These are phyloP conservation scores for Cyclaneusma minus DNA, from an alignment of 2,329 filamentous ascomycete species.

Conservation along the genomic window DNA sequence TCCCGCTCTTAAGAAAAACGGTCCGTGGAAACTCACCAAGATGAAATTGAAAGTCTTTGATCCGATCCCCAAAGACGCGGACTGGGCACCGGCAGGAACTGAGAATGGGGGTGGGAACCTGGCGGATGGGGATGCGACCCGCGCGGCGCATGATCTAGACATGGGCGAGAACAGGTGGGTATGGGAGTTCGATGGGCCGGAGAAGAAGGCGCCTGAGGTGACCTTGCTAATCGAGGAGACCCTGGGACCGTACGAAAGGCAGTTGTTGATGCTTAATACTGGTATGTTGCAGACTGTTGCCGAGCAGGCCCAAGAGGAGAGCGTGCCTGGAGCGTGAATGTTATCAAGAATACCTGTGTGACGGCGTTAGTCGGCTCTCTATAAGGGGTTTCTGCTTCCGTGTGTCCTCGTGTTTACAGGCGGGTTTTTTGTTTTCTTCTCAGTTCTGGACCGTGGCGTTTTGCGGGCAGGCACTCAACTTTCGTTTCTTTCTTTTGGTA, in stretches of 20 bases:
- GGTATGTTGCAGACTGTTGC: no score
- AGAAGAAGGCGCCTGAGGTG: slow-evolving; percentile 24
- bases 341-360: no score
- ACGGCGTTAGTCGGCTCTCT: no score
- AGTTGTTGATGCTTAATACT: slow-evolving; percentile 26
- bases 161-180: slow-evolving; percentile 27
- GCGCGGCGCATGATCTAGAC: slow-evolving; percentile 9
- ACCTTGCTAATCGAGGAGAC: slow-evolving; percentile 34
- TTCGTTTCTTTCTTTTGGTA: no score
- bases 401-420: no score
- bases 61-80: slow-evolving; percentile 20
- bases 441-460: no score
- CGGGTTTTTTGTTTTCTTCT: no score
- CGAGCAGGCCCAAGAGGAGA: no score
- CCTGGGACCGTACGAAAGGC: slow-evolving; percentile 35
- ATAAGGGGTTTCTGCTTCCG: no score
- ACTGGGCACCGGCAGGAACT: slow-evolving; percentile 11
- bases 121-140: slow-evolving; percentile 8
- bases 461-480: no score
- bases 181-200: slow-evolving; percentile 35
- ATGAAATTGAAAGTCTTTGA: slow-evolving; percentile 11
- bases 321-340: no score
- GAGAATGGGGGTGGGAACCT: slow-evolving; percentile 13
- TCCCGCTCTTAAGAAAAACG: slow-evolving; percentile 19
- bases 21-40: slow-evolving; percentile 12